Conservation (phyloP, 106 monocot species). For the Iris macrosiphon region DNA sequence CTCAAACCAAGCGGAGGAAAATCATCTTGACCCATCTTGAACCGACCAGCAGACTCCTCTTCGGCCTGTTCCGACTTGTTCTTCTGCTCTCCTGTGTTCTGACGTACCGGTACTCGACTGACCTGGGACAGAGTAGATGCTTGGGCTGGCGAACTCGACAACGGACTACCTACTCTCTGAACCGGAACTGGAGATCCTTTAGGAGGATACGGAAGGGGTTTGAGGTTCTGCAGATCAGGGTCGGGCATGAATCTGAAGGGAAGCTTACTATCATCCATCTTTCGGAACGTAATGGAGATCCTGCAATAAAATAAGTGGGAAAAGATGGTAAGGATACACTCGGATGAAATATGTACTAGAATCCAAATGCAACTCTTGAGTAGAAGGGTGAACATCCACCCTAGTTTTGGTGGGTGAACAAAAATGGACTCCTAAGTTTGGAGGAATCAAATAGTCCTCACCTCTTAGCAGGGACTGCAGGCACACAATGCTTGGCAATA, state of each 20-base stretch:
- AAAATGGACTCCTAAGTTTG: too few species aligned
- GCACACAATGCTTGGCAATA: slow-evolving; percentile 80
- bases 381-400: too few species aligned
- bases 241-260: slow-evolving; percentile 30
- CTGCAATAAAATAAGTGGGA: slow-evolving; percentile 19
- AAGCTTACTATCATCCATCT: slow-evolving; percentile 49
- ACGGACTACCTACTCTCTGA: neutral
- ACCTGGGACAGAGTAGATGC: neutral
- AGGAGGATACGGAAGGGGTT: slow-evolving; percentile 10
- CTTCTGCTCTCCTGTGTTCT: neutral
- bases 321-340: too few species aligned
- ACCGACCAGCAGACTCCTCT: neutral
- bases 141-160: neutral
- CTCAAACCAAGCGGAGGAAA: slow-evolving; percentile 13
- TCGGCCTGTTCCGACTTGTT: neutral
- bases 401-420: too few species aligned
- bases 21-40: slow-evolving; percentile 4
- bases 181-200: slow-evolving; percentile 1
- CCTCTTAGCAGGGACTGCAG: slow-evolving; percentile 71
- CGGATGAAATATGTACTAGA: too few species aligned
- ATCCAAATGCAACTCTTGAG: too few species aligned
- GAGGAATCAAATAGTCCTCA: too few species aligned
- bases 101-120: too few species aligned
- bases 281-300: slow-evolving; percentile 68
- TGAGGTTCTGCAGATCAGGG: slow-evolving; percentile 30